Evolutionary conservation across 1,139 yeast species (phyloP).

Genomic region (Suhomyces guaymorum): DNA sequence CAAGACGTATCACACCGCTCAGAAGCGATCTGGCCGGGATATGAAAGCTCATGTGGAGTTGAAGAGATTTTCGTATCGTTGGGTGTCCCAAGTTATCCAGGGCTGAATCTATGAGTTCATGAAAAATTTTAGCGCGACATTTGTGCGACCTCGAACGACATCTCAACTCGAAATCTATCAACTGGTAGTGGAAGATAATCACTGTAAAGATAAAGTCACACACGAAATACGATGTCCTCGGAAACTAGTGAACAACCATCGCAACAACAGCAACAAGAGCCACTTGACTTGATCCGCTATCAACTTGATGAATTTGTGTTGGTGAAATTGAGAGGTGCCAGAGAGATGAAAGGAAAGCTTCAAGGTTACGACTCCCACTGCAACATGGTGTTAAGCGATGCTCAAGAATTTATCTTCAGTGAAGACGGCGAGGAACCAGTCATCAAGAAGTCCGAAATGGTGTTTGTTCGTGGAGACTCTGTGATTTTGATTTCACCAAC

Average conservation of each 20-base stretch:
- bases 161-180: too few species aligned
- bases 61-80: background rate
- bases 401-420: slow-evolving; percentile 75
- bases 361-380: slow-evolving; percentile 98
- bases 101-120: background rate
- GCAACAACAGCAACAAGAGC: slow-evolving; percentile 55
- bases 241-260: slow-evolving; percentile 34
- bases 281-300: slow-evolving; percentile 83
- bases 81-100: too few species aligned
- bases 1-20: slow-evolving; percentile 7
- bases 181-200: too few species aligned
- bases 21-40: slow-evolving; percentile 8
- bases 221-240: slow-evolving; percentile 42
- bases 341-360: slow-evolving; percentile 86
- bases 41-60: slow-evolving; percentile 12
- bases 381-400: slow-evolving; percentile 93
- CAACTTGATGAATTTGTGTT: slow-evolving; percentile 85
- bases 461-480: slow-evolving; percentile 94
- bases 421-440: slow-evolving; percentile 49
- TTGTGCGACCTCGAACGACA: slow-evolving; percentile 9
- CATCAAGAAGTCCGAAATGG: slow-evolving; percentile 75
- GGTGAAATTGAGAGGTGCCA: slow-evolving; percentile 93
- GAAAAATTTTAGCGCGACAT: slow-evolving; percentile 14
- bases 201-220: too few species aligned
- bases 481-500: slow-evolving; percentile 73